A percentile compares a stretch with the other conserved stretches of the same genome.
Evolutionary conservation across 1,284 basidiomycete species (phyloP).

Genomic region (Hymenochaete sp.): DNA sequence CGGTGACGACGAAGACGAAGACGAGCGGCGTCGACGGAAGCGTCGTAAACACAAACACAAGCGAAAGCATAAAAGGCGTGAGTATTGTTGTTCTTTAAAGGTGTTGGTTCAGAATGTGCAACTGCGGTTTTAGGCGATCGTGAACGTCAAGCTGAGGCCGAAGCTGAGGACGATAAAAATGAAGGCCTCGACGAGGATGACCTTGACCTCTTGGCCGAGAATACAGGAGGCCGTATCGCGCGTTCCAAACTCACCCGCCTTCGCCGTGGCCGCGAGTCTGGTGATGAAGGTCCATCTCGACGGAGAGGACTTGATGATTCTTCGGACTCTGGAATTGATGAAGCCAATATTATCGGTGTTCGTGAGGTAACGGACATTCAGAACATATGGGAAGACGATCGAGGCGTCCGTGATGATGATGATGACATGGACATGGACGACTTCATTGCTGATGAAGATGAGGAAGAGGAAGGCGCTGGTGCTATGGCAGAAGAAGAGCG

Average conservation of each 20-base stretch:
- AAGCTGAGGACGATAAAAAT: constrained; percentile 53
- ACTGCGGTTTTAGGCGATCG: too few species aligned
- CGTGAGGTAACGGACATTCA: constrained; percentile 58
- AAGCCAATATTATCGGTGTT: constrained; percentile 26
- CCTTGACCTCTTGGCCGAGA: constrained; percentile 89
- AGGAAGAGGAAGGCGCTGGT: constrained; percentile 66
- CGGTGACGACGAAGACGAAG: constrained; percentile 49
- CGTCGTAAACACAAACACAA: constrained; percentile 34
- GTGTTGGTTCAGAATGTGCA: too few species aligned
- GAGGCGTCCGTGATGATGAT: constrained; percentile 47
- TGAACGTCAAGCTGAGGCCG: too few species aligned
- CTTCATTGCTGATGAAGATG: constrained; percentile 90
- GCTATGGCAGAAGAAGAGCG: constrained; percentile 66
- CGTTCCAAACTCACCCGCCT: constrained; percentile 55
- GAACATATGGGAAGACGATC: constrained; percentile 81
- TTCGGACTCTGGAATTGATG: constrained; percentile 65
- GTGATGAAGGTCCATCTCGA: constrained; percentile 50
- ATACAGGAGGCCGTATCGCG: constrained; percentile 72
- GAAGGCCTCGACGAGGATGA: constrained; percentile 91
- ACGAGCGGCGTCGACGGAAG: constrained; percentile 54
- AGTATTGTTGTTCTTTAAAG: constrained; percentile 28
- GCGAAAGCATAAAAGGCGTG: constrained; percentile 45
- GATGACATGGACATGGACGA: constrained; percentile 67
- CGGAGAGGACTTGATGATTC: constrained; percentile 51
- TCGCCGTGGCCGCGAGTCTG: constrained; percentile 60